Conservation (phyloP, 1,284 basidiomycete species). For the Testicularia cyperi region DNA sequence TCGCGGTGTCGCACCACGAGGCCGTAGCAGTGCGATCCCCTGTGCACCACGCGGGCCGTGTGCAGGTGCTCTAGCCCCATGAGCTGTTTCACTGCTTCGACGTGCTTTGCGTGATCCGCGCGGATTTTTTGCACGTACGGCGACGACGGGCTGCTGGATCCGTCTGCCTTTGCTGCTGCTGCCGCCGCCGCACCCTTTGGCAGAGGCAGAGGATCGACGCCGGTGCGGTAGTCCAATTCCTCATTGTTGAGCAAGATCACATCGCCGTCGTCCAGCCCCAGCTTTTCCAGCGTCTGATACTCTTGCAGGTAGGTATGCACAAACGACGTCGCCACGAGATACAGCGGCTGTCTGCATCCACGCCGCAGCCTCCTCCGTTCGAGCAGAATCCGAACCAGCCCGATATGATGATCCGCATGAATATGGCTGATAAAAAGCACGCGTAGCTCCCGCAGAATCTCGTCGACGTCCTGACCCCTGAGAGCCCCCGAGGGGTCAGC, state of each 20-base stretch:
- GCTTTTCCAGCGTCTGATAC: conserved; percentile 68
- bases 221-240: conserved; percentile 33
- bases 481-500: conserved; percentile 5
- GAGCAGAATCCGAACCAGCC: conserved; percentile 73
- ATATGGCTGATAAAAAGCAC: conserved; percentile 86
- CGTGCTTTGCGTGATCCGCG: conserved; percentile 10
- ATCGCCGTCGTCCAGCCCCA: conserved; percentile 69
- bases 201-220: conserved; percentile 23
- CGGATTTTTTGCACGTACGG: neutral
- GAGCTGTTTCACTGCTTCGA: conserved; percentile 9
- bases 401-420: conserved; percentile 91
- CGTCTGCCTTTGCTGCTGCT: too few relatives aligned
- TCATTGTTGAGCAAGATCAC: conserved; percentile 44
- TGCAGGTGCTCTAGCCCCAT: conserved; percentile 23
- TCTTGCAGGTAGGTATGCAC: conserved; percentile 71
- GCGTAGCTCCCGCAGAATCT: conserved; percentile 68
- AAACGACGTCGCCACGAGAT: conserved; percentile 68
- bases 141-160: too few relatives aligned
- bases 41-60: conserved; percentile 33
- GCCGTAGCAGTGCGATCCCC: conserved; percentile 34
- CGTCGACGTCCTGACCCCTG: conserved; percentile 31
- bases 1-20: conserved; percentile 62
- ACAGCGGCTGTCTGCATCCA: conserved; percentile 64
- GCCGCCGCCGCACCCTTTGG: conserved; percentile 5
- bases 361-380: conserved; percentile 70